Conservation (phyloP, 208 protist genomes). For the Acanthamoeba polyphaga region DNA sequence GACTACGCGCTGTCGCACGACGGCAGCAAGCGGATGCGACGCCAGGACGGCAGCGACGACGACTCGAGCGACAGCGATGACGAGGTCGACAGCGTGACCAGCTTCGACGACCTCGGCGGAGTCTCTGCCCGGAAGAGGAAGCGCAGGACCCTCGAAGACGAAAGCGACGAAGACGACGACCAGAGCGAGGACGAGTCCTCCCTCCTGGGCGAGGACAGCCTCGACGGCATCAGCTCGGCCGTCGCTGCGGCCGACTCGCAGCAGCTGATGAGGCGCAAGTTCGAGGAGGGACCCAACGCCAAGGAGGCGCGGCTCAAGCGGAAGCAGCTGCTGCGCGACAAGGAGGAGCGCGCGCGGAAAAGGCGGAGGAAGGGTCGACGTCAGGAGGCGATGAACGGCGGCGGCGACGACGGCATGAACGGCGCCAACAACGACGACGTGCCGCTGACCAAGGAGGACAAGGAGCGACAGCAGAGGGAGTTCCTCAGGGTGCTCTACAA, state of each 20-base stretch:
- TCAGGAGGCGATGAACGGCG: neutral
- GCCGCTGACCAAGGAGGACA: conserved; percentile 72
- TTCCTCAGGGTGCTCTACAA: conserved; percentile 59
- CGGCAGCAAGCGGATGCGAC: neutral
- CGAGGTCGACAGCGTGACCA: neutral
- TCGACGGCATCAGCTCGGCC: neutral
- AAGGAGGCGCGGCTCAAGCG: conserved; percentile 23
- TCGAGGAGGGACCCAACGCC: conserved; percentile 9
- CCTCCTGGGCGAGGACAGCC: neutral
- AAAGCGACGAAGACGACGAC: conserved; percentile 15
- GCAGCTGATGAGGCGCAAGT: neutral
- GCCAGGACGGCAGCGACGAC: neutral
- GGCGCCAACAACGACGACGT: conserved; percentile 43
- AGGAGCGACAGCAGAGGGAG: conserved; percentile 48
- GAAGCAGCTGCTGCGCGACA: neutral
- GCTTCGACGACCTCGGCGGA: neutral
- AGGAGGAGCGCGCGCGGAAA: conserved; percentile 16
- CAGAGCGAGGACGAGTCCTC: neutral
- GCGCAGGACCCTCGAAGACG: neutral
- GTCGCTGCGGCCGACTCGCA: neutral
- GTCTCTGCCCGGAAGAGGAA: neutral
- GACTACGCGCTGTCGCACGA: neutral
- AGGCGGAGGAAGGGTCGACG: conserved; percentile 14
- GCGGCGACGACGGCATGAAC: neutral
- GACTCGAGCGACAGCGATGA: conserved; percentile 35